These are phyloP conservation scores for Halteria grandinella DNA, from an alignment of 73 alveolate species.

Conservation along the genomic window DNA sequence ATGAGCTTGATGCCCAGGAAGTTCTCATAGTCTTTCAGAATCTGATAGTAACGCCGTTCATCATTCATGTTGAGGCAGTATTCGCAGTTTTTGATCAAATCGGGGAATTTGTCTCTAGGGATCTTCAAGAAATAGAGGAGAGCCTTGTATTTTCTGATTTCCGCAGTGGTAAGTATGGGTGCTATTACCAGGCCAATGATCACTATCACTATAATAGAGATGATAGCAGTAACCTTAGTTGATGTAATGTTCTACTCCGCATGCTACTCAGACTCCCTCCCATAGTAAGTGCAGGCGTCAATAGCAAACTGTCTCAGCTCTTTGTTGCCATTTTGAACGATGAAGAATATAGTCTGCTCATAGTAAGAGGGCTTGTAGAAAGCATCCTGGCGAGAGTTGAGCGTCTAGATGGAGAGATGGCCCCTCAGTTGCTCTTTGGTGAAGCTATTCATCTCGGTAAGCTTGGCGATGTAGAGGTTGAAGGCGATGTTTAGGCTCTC, in stretches of 20 bases:
- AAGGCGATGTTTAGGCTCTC: constrained; percentile 12
- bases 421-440: background rate
- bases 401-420: background rate
- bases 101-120: background rate
- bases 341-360: background rate
- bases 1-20: constrained; percentile 14
- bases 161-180: constrained; percentile 35
- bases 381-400: background rate
- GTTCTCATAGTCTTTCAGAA: constrained; percentile 5
- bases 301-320: constrained; percentile 22
- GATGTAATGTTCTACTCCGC: constrained; percentile 21
- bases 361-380: background rate
- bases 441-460: background rate
- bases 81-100: constrained; percentile 35
- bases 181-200: constrained; percentile 19
- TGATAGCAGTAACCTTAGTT: constrained; percentile 27
- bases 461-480: constrained; percentile 3
- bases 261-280: constrained; percentile 22
- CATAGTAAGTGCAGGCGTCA: background rate
- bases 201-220: constrained; percentile 1
- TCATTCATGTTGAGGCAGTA: constrained; percentile 24
- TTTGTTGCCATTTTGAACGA: constrained; percentile 26
- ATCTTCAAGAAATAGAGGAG: constrained; percentile 23
- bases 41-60: constrained; percentile 6
- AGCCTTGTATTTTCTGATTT: constrained; percentile 27